Conservation (phyloP, 2,329 filamentous ascomycete genomes). For the Neofusicoccum kwambonambiense region DNA sequence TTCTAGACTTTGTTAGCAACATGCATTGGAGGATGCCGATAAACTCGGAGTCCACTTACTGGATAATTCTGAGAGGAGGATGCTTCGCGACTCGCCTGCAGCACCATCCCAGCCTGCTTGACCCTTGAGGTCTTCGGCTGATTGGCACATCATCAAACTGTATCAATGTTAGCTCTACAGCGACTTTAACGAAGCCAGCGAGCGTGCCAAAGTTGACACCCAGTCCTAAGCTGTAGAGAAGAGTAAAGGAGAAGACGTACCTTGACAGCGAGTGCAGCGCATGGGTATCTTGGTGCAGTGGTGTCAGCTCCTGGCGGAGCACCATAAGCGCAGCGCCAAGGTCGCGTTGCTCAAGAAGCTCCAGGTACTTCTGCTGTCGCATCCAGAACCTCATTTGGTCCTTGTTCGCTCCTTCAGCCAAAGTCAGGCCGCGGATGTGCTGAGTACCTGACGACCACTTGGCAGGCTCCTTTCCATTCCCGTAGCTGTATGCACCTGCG, state of each 20-base stretch:
- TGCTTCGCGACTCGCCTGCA: constrained; percentile 68
- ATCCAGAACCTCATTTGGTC: constrained; percentile 84
- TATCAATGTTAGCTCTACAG: constrained; percentile 23
- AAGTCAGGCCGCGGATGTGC: constrained; percentile 59
- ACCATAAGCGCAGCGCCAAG: constrained; percentile 73
- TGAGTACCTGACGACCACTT: constrained; percentile 32
- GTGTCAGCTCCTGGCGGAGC: constrained; percentile 83
- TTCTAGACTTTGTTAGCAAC: constrained; percentile 48
- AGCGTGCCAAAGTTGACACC: too few relatives aligned
- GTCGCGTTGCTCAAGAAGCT: constrained; percentile 77
- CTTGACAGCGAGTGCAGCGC: constrained; percentile 80
- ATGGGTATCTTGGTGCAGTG: constrained; percentile 73
- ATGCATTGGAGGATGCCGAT: neutral
- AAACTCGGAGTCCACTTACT: constrained; percentile 54
- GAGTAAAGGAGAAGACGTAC: constrained; percentile 37
- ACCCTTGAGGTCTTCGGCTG: constrained; percentile 70
- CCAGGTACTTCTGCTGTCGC: constrained; percentile 91
- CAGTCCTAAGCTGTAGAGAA: neutral
- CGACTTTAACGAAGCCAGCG: too few relatives aligned
- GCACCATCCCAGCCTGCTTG: constrained; percentile 87
- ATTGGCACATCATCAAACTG: constrained; percentile 84
- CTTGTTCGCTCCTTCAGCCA: constrained; percentile 72
- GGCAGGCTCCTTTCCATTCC: constrained; percentile 33
- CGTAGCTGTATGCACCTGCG: constrained; percentile 28
- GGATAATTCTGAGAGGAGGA: constrained; percentile 77